These are phyloP conservation scores for Neurospora sp. DNA, from an alignment of 495 filamentous ascomycete genomes.

Conservation along the genomic window DNA sequence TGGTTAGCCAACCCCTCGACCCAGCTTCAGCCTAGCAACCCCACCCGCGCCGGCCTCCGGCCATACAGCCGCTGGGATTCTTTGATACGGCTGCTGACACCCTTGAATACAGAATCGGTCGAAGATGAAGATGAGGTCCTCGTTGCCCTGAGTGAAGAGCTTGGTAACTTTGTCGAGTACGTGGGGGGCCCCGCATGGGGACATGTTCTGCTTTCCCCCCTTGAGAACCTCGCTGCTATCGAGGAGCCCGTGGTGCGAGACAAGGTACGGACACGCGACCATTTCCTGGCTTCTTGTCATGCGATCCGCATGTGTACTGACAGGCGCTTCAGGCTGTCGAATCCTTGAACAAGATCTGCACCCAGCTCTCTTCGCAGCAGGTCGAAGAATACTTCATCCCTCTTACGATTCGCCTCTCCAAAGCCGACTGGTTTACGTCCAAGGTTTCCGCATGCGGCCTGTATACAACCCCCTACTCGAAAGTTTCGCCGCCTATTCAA, in stretches of 20 bases:
- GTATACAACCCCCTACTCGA: constrained; percentile 83
- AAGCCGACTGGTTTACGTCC: constrained; percentile 99
- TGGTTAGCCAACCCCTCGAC: constrained; percentile 44
- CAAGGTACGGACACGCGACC: constrained; percentile 51
- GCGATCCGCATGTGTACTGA: constrained; percentile 4
- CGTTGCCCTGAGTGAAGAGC: constrained; percentile 90
- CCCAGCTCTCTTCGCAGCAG: constrained; percentile 77
- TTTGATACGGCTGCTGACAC: not conserved
- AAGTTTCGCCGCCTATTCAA: constrained; percentile 73
- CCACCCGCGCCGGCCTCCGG: not conserved
- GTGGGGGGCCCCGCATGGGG: constrained; percentile 89
- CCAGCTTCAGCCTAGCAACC: not conserved
- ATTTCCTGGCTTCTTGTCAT: not conserved
- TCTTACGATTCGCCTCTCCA: constrained; percentile 84
- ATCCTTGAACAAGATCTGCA: constrained; percentile 97
- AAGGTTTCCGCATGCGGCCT: constrained; percentile 97
- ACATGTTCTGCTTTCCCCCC: constrained; percentile 89
- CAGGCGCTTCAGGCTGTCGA: constrained; percentile 69
- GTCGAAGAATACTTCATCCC: constrained; percentile 96
- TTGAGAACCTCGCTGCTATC: constrained; percentile 96
- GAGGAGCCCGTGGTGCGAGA: constrained; percentile 95
- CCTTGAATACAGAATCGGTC: constrained; percentile 65
- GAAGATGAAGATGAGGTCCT: constrained; percentile 98
- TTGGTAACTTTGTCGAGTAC: constrained; percentile 93
- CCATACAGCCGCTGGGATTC: not conserved